Percentiles rank a stretch among this genome's conserved stretches.
phyloP scores from a whole-genome alignment of 306 rosid genomes.

The Quercus rubra region DNA sequence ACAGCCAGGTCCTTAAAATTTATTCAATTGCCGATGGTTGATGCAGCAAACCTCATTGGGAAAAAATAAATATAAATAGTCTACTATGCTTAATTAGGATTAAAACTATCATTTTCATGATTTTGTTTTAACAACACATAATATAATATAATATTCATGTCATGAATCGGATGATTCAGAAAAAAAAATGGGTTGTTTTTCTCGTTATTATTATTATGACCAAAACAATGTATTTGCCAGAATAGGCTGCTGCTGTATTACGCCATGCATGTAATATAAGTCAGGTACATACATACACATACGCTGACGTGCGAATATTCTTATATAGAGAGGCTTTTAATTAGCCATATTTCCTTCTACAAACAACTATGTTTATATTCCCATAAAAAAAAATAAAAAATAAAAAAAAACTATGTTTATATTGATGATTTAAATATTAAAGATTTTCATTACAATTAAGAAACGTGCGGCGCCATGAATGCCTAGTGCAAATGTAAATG shows the following conservation, averaged over 20 bases:
- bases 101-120: neutral
- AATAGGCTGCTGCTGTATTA: constrained; percentile 8
- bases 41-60: constrained; percentile 12
- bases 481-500: neutral
- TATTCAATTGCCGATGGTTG: constrained; percentile 22
- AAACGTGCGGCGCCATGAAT: neutral
- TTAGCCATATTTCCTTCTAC: constrained; percentile 1
- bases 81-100: neutral
- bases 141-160: constrained; percentile 17
- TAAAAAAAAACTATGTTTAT: neutral
- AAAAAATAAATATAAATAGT: constrained; percentile 3
- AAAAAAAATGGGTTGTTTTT: neutral
- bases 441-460: neutral
- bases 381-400: too few relatives aligned
- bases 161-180: constrained; percentile 44
- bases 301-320: constrained; percentile 15
- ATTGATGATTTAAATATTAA: neutral
- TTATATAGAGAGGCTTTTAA: constrained; percentile 8
- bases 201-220: neutral
- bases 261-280: constrained; percentile 26
- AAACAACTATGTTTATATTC: neutral
- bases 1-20: neutral
- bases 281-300: neutral
- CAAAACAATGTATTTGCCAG: constrained; percentile 12
- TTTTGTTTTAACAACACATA: constrained; percentile 5